These are phyloP conservation scores for Firmiana major DNA, from an alignment of 345 rosid genomes.

Conservation along the genomic window DNA sequence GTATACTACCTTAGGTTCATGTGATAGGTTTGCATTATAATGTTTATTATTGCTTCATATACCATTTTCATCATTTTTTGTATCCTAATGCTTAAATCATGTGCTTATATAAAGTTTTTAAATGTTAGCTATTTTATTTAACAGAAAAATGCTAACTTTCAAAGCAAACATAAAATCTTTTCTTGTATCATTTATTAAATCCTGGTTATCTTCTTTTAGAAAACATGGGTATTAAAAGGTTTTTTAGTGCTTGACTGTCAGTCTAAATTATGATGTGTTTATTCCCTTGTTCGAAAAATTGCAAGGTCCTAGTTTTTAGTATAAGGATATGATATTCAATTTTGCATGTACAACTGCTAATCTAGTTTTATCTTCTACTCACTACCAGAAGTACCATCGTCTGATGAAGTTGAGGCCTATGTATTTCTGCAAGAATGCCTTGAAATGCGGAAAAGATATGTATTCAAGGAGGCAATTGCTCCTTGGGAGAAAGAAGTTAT, in stretches of 20 bases:
- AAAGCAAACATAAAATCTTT: not conserved
- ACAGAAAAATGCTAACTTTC: not conserved
- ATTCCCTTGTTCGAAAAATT: conserved; percentile 8
- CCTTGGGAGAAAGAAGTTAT: conserved; percentile 97
- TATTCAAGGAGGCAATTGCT: conserved; percentile 78
- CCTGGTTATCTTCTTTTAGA: too few species aligned
- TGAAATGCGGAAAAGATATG: conserved; percentile 74
- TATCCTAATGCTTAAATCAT: not conserved
- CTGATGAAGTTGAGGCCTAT: conserved; percentile 84
- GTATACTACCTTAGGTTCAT: not conserved
- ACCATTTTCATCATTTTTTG: not conserved
- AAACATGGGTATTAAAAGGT: not conserved
- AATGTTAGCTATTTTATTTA: not conserved
- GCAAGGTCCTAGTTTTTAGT: not conserved
- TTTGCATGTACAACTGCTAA: not conserved
- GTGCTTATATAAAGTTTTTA: not conserved
- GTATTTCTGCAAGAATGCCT: conserved; percentile 88
- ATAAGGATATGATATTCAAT: not conserved
- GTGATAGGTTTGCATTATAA: not conserved
- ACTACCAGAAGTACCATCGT: conserved; percentile 68
- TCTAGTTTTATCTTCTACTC: not conserved
- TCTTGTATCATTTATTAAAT: not conserved
- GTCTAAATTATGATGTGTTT: not conserved
- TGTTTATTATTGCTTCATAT: not conserved
- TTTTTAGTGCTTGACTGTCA: not conserved